phyloP scores from a whole-genome alignment of 108 stramenopile genomes.

The Schizochytrium sp. region DNA sequence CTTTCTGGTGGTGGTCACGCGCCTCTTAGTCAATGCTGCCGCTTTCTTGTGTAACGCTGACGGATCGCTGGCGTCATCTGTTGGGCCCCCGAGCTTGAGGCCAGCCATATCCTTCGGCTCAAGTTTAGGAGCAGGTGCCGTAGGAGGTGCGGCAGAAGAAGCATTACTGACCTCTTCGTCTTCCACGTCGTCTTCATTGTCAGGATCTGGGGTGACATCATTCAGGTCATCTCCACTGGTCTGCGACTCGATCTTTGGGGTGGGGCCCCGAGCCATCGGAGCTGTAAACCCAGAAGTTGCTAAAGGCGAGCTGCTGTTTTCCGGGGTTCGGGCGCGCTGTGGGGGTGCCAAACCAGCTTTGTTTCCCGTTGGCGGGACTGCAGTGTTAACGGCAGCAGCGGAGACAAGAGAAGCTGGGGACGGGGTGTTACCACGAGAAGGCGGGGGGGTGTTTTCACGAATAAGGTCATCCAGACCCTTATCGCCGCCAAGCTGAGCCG shows the following conservation, averaged over 20 bases:
- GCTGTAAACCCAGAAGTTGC: background rate
- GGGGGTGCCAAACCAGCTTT: background rate
- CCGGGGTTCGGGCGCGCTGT: background rate
- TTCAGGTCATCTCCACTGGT: background rate
- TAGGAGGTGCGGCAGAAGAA: background rate
- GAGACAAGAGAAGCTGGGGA: background rate
- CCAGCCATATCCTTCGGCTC: constrained; percentile 46
- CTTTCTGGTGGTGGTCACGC: background rate
- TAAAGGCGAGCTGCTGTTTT: background rate
- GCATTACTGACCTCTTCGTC: background rate
- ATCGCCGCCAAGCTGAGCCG: constrained; percentile 24
- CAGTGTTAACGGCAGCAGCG: background rate
- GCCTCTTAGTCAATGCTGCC: constrained; percentile 33
- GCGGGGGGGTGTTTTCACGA: constrained; percentile 55
- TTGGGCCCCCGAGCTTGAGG: background rate
- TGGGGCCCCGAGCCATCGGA: background rate
- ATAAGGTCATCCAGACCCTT: constrained; percentile 41
- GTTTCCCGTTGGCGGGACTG: background rate
- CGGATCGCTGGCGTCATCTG: background rate
- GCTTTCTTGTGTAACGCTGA: constrained; percentile 15
- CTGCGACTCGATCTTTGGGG: background rate
- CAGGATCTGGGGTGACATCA: background rate
- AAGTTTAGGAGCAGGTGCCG: background rate
- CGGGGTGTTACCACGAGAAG: constrained; percentile 28
- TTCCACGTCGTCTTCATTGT: background rate